Percentiles rank a stretch among this genome's conserved stretches.
Evolutionary conservation across 495 filamentous ascomycete genomes (phyloP).

Genomic region (Aspergillus bridgeri): DNA sequence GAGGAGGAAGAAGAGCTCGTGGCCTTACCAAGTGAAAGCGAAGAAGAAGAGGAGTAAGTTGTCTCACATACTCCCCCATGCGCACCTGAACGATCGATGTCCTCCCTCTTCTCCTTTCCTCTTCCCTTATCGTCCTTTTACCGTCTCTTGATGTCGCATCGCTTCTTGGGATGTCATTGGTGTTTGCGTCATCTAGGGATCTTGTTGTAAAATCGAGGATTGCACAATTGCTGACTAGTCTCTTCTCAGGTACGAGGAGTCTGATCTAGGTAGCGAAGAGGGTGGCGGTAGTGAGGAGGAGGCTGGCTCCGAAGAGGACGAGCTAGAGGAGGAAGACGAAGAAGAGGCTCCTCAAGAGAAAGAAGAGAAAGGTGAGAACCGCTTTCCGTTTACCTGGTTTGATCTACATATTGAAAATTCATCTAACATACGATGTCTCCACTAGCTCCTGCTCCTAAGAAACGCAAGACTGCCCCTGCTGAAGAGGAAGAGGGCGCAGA

Average conservation of each 20-base stretch:
- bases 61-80: background rate
- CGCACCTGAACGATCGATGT: no score
- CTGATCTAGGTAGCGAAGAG: slow-evolving; percentile 46
- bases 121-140: slow-evolving; percentile 4
- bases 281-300: slow-evolving; percentile 27
- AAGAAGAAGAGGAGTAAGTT: slow-evolving; percentile 64
- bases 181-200: background rate
- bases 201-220: no score
- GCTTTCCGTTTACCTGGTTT: background rate
- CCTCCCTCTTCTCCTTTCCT: no score
- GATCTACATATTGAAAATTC: background rate
- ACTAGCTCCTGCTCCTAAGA: slow-evolving; percentile 38
- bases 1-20: slow-evolving; percentile 58
- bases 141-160: background rate
- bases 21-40: slow-evolving; percentile 57
- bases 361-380: slow-evolving; percentile 30
- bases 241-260: slow-evolving; percentile 44
- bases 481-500: slow-evolving; percentile 26
- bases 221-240: background rate
- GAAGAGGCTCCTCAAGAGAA: slow-evolving; percentile 27
- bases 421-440: background rate
- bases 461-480: slow-evolving; percentile 36
- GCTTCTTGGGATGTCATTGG: background rate
- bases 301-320: slow-evolving; percentile 29
- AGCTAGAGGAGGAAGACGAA: slow-evolving; percentile 31